Percentiles rank a stretch among this genome's conserved stretches.
phyloP scores from a whole-genome alignment of 352 stramenopile genomes.

The Peronospora tabacina region DNA sequence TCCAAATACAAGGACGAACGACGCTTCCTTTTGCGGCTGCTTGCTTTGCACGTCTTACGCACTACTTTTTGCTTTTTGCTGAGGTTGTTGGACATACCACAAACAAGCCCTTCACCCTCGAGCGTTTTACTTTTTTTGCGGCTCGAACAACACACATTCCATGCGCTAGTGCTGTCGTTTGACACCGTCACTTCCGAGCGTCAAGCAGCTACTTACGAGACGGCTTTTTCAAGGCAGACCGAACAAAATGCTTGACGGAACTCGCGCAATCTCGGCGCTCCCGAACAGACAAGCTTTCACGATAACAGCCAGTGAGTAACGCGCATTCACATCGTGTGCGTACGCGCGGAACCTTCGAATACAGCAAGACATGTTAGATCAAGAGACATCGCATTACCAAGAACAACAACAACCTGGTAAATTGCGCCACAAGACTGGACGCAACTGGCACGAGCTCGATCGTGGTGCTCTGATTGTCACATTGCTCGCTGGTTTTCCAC shows the following conservation, averaged over 20 bases:
- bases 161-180: not conserved
- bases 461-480: constrained; percentile 1
- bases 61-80: too few species aligned
- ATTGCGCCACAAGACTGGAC: constrained; percentile 18
- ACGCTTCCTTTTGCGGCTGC: too few species aligned
- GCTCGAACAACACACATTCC: constrained; percentile 15
- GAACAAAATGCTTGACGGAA: constrained; percentile 24
- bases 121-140: too few species aligned
- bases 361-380: constrained; percentile 4
- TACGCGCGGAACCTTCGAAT: constrained; percentile 18
- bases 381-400: not conserved
- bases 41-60: too few species aligned
- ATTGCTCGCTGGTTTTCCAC: constrained; percentile 7
- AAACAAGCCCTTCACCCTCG: too few species aligned
- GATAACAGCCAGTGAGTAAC: constrained; percentile 25
- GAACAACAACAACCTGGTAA: constrained; percentile 22
- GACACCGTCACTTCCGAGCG: constrained; percentile 38
- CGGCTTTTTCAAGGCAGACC: not conserved
- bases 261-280: constrained; percentile 19
- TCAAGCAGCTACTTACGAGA: not conserved
- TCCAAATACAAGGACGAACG: too few species aligned
- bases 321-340: constrained; percentile 12
- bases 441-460: constrained; percentile 26
- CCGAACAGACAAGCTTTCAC: constrained; percentile 27
- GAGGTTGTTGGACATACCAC: too few species aligned